These are phyloP conservation scores for Malus hybrid DNA, from an alignment of 331 rosid species.

Conservation along the genomic window DNA sequence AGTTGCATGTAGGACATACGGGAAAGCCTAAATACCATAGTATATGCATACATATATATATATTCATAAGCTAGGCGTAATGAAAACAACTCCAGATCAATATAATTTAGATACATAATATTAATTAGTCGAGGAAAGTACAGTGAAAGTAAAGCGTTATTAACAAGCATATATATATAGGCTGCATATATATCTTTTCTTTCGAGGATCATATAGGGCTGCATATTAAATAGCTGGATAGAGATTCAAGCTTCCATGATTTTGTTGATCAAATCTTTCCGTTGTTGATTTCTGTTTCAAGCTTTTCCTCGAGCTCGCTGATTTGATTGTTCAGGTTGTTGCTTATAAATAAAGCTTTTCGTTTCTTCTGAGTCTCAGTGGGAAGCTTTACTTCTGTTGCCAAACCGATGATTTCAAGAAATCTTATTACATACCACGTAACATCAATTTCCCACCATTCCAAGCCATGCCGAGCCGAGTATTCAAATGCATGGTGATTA, in stretches of 20 bases:
- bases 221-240: background rate
- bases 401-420: slow-evolving; percentile 56
- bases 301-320: background rate
- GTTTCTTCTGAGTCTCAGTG: slow-evolving; percentile 44
- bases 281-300: background rate
- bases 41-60: no score
- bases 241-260: no score
- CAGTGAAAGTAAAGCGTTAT: no score
- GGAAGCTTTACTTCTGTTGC: slow-evolving; percentile 72
- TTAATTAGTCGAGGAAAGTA: no score
- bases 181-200: no score
- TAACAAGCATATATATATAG: no score
- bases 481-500: slow-evolving; percentile 90
- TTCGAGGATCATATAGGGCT: background rate
- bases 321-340: background rate
- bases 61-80: no score
- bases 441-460: slow-evolving; percentile 87
- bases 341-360: slow-evolving; percentile 24
- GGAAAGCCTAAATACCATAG: no score
- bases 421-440: slow-evolving; percentile 62
- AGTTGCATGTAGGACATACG: no score
- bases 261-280: background rate
- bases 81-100: no score
- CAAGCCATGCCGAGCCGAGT: slow-evolving; percentile 76
- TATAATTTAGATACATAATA: no score